Percentiles rank a stretch among this genome's conserved stretches.
phyloP scores from a whole-genome alignment of 164 flowering plant genomes.

The Paratinospora sagittata region DNA sequence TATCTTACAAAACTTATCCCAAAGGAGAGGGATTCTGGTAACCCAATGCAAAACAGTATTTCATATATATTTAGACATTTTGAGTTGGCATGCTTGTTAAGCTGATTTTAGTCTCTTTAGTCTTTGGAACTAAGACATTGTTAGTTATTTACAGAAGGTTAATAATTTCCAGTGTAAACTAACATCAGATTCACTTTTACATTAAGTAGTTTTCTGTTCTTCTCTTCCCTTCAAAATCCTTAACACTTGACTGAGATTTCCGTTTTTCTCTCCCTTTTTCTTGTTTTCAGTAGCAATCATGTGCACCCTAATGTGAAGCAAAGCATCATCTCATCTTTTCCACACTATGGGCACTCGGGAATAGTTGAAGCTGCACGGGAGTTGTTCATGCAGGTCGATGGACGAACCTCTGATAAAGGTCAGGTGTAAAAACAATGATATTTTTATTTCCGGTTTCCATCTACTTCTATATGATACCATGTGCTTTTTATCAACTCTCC shows the following conservation, averaged over 20 bases:
- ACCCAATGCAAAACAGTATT: neutral
- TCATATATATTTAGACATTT: neutral
- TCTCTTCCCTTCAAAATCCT: neutral
- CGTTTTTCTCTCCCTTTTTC: neutral
- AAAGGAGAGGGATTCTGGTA: neutral
- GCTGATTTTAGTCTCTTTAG: neutral
- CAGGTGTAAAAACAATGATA: slow-evolving; percentile 2
- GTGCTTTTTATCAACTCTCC: neutral
- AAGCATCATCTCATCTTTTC: slow-evolving; percentile 42
- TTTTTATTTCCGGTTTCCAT: neutral
- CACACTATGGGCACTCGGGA: slow-evolving; percentile 83
- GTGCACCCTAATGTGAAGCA: slow-evolving; percentile 33
- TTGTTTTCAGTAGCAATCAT: slow-evolving; percentile 35
- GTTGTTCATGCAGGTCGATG: slow-evolving; percentile 65
- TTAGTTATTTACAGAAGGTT: neutral
- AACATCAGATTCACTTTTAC: neutral
- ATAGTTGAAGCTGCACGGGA: slow-evolving; percentile 79
- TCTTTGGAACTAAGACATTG: neutral
- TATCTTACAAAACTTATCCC: neutral
- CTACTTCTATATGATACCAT: neutral
- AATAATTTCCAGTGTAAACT: neutral
- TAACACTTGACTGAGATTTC: neutral
- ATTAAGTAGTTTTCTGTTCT: neutral
- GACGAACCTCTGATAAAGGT: slow-evolving; percentile 33
- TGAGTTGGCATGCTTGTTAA: neutral